A percentile compares a stretch with the other conserved stretches of the same genome.
phyloP scores from a whole-genome alignment of 2,329 filamentous ascomycete species.

The Pyrenophora teres region DNA sequence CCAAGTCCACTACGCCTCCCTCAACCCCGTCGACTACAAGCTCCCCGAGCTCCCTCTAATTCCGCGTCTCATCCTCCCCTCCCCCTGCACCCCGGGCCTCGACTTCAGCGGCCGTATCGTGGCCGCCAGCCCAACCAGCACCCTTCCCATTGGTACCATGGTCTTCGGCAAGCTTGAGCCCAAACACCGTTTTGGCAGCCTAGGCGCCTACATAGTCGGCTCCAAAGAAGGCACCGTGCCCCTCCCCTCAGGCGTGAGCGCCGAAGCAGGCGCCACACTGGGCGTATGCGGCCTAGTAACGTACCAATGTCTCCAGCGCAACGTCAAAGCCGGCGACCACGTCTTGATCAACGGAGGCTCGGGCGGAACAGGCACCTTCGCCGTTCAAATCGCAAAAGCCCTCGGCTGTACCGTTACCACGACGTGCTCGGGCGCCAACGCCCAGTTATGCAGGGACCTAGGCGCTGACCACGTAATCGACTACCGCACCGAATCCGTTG shows the following conservation, averaged over 20 bases:
- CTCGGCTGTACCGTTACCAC: conserved; percentile 62
- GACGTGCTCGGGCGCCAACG: conserved; percentile 62
- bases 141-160: conserved; percentile 19
- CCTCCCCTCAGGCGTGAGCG: conserved; percentile 16
- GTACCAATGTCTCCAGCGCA: conserved; percentile 24
- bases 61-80: conserved; percentile 23
- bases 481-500: conserved; percentile 57
- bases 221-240: conserved; percentile 23
- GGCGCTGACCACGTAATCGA: conserved; percentile 68
- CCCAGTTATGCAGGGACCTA: conserved; percentile 58
- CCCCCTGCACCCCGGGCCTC: conserved; percentile 29
- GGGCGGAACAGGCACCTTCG: conserved; percentile 64
- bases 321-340: conserved; percentile 47
- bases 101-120: conserved; percentile 26
- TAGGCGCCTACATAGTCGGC: conserved; percentile 29
- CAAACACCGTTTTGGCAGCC: conserved; percentile 26
- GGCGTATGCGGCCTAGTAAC: conserved; percentile 30
- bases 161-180: conserved; percentile 32
- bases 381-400: conserved; percentile 66
- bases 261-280: conserved; percentile 23
- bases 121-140: conserved; percentile 5
- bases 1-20: conserved; percentile 22
- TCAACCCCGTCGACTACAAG: conserved; percentile 35
- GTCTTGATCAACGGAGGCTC: conserved; percentile 68
- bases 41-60: conserved; percentile 24